Percentiles rank a stretch among this genome's conserved stretches.
phyloP scores from a whole-genome alignment of 2,329 filamentous ascomycete genomes.

The Paecilomyces formosus region DNA sequence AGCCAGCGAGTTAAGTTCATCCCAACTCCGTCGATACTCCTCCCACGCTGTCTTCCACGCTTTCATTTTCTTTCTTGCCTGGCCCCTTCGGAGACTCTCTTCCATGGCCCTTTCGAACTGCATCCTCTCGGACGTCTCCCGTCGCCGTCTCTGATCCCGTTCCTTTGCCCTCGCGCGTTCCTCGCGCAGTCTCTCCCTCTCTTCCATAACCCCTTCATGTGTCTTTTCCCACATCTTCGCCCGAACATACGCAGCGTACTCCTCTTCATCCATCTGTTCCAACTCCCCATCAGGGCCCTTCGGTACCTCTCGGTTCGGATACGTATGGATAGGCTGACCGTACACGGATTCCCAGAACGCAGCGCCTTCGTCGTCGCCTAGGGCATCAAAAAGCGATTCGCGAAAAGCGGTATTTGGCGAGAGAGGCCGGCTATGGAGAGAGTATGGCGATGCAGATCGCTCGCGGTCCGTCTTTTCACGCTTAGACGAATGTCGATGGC shows the following conservation, averaged over 20 bases:
- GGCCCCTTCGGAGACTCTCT: slow-evolving; percentile 58
- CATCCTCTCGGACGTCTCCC: slow-evolving; percentile 18
- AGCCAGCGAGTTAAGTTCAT: slow-evolving; percentile 31
- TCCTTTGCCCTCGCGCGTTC: slow-evolving; percentile 43
- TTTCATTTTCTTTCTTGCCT: slow-evolving; percentile 46
- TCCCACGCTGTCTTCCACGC: slow-evolving; percentile 55
- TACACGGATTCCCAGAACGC: slow-evolving; percentile 96
- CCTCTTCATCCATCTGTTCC: slow-evolving; percentile 84
- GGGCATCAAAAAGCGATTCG: slow-evolving; percentile 90
- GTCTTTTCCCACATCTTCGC: slow-evolving; percentile 94
- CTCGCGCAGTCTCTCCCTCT: slow-evolving; percentile 56
- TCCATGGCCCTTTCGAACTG: slow-evolving; percentile 59
- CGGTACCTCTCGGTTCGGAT: slow-evolving; percentile 46
- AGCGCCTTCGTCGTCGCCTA: slow-evolving; percentile 94
- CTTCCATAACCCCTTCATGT: slow-evolving; percentile 73
- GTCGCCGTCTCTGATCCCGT: slow-evolving; percentile 25
- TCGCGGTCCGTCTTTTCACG: slow-evolving; percentile 15
- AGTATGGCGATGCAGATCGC: neutral
- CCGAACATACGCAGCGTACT: slow-evolving; percentile 81
- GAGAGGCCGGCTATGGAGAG: slow-evolving; percentile 26
- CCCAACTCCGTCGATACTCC: slow-evolving; percentile 60
- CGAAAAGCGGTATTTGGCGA: slow-evolving; percentile 74
- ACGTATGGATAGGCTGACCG: slow-evolving; percentile 85
- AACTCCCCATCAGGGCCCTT: slow-evolving; percentile 50
- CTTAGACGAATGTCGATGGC: slow-evolving; percentile 15